Evolutionary conservation across 768 basidiomycete species (phyloP).

Genomic region (Coprinopsis cinerea): DNA sequence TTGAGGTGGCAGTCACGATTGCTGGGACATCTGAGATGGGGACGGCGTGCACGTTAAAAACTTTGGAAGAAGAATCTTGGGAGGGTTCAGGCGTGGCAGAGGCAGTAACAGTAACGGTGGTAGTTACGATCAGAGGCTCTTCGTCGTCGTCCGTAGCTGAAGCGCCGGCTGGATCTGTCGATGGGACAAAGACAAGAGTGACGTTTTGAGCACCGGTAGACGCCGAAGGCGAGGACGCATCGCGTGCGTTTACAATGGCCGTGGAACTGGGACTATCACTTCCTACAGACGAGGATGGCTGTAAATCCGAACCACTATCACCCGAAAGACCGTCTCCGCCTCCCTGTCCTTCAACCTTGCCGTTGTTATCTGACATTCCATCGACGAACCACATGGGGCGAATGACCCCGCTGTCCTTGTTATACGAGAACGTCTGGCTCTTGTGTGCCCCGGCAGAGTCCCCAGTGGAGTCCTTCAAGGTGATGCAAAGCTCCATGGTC

Average conservation of each 20-base stretch:
- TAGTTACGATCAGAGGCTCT: background rate
- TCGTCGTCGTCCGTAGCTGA: slow-evolving; percentile 4
- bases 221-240: background rate
- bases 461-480: background rate
- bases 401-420: slow-evolving; percentile 40
- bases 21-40: no score
- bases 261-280: background rate
- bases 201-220: slow-evolving; percentile 40
- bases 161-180: background rate
- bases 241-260: background rate
- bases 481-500: slow-evolving; percentile 39
- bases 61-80: slow-evolving; percentile 6
- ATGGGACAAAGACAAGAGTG: slow-evolving; percentile 47
- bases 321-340: background rate
- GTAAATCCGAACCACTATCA: background rate
- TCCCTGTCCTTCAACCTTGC: background rate
- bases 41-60: slow-evolving; percentile 19
- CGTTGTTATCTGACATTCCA: slow-evolving; percentile 5
- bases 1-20: no score
- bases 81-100: background rate
- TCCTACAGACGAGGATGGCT: background rate
- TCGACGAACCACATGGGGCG: slow-evolving; percentile 45
- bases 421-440: slow-evolving; percentile 59
- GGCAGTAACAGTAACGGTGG: slow-evolving; percentile 6
- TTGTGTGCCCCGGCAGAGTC: slow-evolving; percentile 21